These are phyloP conservation scores for Fusarium tupiense DNA, from an alignment of 2,329 filamentous ascomycete genomes.

Conservation along the genomic window DNA sequence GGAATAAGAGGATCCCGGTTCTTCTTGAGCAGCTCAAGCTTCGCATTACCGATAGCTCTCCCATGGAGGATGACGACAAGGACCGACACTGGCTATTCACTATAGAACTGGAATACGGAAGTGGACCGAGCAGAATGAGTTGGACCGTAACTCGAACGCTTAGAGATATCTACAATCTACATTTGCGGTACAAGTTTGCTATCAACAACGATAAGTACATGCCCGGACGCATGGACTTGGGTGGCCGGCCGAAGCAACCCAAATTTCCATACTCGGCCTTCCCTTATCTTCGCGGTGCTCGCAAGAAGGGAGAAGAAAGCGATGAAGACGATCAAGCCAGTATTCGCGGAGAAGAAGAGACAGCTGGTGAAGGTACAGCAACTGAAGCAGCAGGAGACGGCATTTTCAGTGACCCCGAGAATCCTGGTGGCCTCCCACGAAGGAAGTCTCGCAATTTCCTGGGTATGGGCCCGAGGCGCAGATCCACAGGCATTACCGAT, in stretches of 20 bases:
- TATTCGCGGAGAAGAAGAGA: slow-evolving; percentile 55
- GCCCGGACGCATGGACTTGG: slow-evolving; percentile 71
- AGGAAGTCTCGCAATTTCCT: slow-evolving; percentile 65
- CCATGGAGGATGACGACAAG: slow-evolving; percentile 70
- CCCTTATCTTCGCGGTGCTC: slow-evolving; percentile 85
- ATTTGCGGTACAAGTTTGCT: slow-evolving; percentile 91
- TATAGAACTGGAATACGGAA: slow-evolving; percentile 95
- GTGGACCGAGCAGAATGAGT: slow-evolving; percentile 93
- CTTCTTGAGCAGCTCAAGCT: slow-evolving; percentile 95
- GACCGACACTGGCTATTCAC: slow-evolving; percentile 85
- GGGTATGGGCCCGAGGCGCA: slow-evolving; percentile 57
- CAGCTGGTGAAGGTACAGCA: slow-evolving; percentile 62
- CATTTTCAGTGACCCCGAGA: slow-evolving; percentile 49
- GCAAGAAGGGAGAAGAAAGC: slow-evolving; percentile 81
- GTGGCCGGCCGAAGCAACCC: slow-evolving; percentile 81
- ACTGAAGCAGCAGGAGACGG: slow-evolving; percentile 72
- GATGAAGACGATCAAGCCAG: slow-evolving; percentile 72
- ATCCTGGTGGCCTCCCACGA: slow-evolving; percentile 47
- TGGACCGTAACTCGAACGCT: slow-evolving; percentile 92
- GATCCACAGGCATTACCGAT: slow-evolving; percentile 62
- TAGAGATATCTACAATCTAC: slow-evolving; percentile 89
- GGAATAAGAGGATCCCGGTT: slow-evolving; percentile 93
- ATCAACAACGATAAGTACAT: slow-evolving; percentile 85
- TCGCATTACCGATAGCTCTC: slow-evolving; percentile 80
- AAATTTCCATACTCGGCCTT: slow-evolving; percentile 91